Base-by-base conservation (phyloP, 2,329 filamentous ascomycete genomes). In the Plenodomus biglobosus region DNA sequence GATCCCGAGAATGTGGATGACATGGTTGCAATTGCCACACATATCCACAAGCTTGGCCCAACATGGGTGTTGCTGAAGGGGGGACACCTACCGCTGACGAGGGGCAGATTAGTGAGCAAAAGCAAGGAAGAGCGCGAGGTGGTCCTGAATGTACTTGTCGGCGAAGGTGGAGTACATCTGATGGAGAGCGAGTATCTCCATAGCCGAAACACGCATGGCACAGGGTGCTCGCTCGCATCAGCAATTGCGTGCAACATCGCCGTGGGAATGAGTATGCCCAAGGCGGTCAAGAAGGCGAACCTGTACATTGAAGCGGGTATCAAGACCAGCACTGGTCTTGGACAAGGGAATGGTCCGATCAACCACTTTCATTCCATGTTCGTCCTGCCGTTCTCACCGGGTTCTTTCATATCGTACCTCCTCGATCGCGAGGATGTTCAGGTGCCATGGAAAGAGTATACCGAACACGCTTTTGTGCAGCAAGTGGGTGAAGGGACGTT, bases 161-260 rank as follows among this genome's bases (percentile, higher is more conserved):
- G 89, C 6, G 79, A 78, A 0, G 76, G 75, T 0, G 71, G 80
- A n/a, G 70, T 80, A 0, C 76, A 83, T 1, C 75, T 84, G 34
- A 80, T 96, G 40, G 80, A 91, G 69, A 88, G 84, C 34, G 78
- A 79, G 3, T 96, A 87, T 65, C 78, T 90, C 53, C 73, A 78
- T 8, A 90, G 87, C 8, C 86, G 78, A 50, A 92, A 92, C 65
- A 97, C 92, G 0, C 94, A 99, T 64, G 94, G 94, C 1, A 97
- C 94, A 0, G 94, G 94, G 3, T 99, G 94, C 67, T 95, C 91
- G 8, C 80, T 97, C 50, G 94, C 94, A 35, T 96, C 88, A 52
- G 87, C 88, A 2, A 88, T 92, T 61, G 85, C 88, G 1, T 86
- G 85, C n/a, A 87, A 88, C 52, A 70, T 92, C 7, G 79, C 86